Conservation (phyloP, 2,329 filamentous ascomycete species). For the Elsinoe australis region DNA sequence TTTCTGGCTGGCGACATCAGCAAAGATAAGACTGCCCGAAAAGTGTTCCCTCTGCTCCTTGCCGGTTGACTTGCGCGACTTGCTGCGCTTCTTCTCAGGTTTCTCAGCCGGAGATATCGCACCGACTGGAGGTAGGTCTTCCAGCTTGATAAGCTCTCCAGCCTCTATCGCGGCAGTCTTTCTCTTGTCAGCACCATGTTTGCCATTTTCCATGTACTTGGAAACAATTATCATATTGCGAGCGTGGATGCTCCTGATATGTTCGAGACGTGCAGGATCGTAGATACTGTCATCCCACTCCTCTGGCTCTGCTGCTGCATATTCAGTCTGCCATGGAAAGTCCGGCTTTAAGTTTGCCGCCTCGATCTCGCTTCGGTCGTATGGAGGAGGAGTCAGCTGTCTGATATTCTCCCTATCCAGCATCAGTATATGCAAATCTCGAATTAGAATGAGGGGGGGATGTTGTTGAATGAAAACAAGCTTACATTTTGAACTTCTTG, state of each 20-base stretch:
- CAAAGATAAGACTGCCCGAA: conserved; percentile 5
- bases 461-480: neutral
- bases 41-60: conserved; percentile 11
- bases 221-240: conserved; percentile 28
- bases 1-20: neutral
- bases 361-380: neutral
- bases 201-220: conserved; percentile 20
- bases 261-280: conserved; percentile 23
- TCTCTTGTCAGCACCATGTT: conserved; percentile 3
- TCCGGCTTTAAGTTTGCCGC: conserved; percentile 8
- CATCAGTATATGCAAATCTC: neutral
- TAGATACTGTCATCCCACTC: conserved; percentile 29
- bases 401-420: neutral
- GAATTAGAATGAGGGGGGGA: too few relatives aligned
- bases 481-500: neutral
- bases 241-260: conserved; percentile 24
- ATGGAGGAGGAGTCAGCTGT: conserved; percentile 2
- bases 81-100: conserved; percentile 18
- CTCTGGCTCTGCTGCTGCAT: conserved; percentile 18
- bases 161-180: conserved; percentile 2
- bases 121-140: conserved; percentile 28
- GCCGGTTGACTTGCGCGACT: conserved; percentile 15
- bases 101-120: neutral
- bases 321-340: conserved; percentile 27
- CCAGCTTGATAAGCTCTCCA: conserved; percentile 13